A percentile compares a stretch with the other conserved stretches of the same genome.
phyloP scores from a whole-genome alignment of 2,329 filamentous ascomycete species.

The Cadophora malorum region DNA sequence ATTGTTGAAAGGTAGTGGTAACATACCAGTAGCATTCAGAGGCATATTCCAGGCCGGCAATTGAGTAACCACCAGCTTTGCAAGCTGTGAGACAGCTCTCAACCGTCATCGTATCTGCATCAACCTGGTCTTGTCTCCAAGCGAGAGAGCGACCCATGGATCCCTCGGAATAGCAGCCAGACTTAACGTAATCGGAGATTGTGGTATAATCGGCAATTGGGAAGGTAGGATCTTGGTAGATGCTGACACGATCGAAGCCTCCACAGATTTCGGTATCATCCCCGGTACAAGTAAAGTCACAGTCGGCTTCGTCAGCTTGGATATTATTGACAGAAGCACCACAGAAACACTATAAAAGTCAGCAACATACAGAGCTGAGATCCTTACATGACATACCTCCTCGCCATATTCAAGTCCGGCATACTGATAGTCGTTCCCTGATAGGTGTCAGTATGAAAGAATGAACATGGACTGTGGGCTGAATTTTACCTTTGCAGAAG shows the following conservation, averaged over 20 bases:
- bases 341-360: slow-evolving; percentile 43
- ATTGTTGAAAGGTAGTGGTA: not conserved
- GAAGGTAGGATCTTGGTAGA: slow-evolving; percentile 48
- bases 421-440: slow-evolving; percentile 47
- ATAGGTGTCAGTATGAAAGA: slow-evolving; percentile 10
- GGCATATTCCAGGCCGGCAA: slow-evolving; percentile 50
- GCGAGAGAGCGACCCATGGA: slow-evolving; percentile 39
- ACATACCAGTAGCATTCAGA: slow-evolving; percentile 48
- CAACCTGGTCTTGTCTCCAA: slow-evolving; percentile 46
- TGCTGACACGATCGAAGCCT: slow-evolving; percentile 38
- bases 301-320: slow-evolving; percentile 37
- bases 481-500: slow-evolving; percentile 46
- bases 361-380: slow-evolving; percentile 31
- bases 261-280: slow-evolving; percentile 40
- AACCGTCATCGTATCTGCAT: slow-evolving; percentile 43
- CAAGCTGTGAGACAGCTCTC: slow-evolving; percentile 48
- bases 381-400: slow-evolving; percentile 1
- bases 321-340: slow-evolving; percentile 45
- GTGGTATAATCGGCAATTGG: slow-evolving; percentile 38
- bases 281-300: slow-evolving; percentile 40
- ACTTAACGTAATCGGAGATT: slow-evolving; percentile 41
- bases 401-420: slow-evolving; percentile 44
- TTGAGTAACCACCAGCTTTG: slow-evolving; percentile 46
- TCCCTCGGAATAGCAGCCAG: slow-evolving; percentile 51
- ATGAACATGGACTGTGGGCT: not conserved